These are phyloP conservation scores for Crucihimalaya himalaica DNA, from an alignment of 345 rosid species.

Conservation along the genomic window DNA sequence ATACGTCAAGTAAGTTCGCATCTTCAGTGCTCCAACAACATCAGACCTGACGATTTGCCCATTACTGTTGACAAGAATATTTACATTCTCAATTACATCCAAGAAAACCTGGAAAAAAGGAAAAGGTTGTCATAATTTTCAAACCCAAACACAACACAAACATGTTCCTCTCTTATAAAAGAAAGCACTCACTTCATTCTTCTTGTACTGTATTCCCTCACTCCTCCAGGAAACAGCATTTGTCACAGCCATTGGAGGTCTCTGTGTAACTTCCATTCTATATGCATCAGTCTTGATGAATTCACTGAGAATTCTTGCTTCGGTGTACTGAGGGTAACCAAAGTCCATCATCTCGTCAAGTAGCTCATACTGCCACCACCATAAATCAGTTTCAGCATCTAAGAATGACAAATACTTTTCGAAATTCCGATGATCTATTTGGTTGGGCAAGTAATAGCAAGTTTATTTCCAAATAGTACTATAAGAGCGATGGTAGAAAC, in stretches of 20 bases:
- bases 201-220: slow-evolving; percentile 87
- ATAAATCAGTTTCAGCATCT: slow-evolving; percentile 28
- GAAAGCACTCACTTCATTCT: slow-evolving; percentile 71
- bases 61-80: slow-evolving; percentile 94
- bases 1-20: slow-evolving; percentile 94
- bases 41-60: slow-evolving; percentile 94
- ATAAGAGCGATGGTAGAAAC: slow-evolving; percentile 5
- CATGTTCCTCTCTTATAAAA: not conserved
- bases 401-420: not conserved
- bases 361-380: slow-evolving; percentile 77
- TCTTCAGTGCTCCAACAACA: slow-evolving; percentile 97
- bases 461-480: not conserved
- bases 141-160: slow-evolving; percentile 19
- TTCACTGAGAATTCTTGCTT: slow-evolving; percentile 89
- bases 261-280: slow-evolving; percentile 91
- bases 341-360: slow-evolving; percentile 99
- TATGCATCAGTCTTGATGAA: slow-evolving; percentile 98
- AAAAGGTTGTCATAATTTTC: slow-evolving; percentile 10
- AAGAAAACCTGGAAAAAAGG: slow-evolving; percentile 69
- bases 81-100: slow-evolving; percentile 93
- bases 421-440: not conserved
- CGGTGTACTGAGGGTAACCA: slow-evolving; percentile 93
- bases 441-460: not conserved
- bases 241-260: slow-evolving; percentile 99
- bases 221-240: slow-evolving; percentile 99